phyloP scores from a whole-genome alignment of 768 basidiomycete species.

The Kwoniella pini region DNA sequence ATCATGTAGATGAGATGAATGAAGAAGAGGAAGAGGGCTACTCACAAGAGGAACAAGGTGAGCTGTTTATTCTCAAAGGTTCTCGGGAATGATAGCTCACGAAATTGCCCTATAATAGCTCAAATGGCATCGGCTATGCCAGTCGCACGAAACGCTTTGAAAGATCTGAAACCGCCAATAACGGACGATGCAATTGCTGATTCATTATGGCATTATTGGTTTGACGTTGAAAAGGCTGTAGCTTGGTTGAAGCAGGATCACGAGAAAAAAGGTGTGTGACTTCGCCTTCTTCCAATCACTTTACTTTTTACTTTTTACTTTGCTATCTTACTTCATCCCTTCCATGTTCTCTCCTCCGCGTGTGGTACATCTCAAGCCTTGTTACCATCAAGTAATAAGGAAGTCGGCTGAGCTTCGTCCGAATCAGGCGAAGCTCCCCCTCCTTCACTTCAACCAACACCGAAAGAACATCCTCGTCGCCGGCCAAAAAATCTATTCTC shows the following conservation, averaged over 20 bases:
- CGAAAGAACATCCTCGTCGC: conserved; percentile 55
- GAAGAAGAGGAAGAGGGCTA: conserved; percentile 67
- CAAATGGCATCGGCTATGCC: conserved; percentile 72
- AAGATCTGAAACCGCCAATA: conserved; percentile 65
- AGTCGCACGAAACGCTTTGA: conserved; percentile 68
- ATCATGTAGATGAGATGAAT: conserved; percentile 74
- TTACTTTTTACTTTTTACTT: conserved; percentile 53
- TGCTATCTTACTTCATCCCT: conserved; percentile 19
- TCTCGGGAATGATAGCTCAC: background rate
- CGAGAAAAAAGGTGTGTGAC: conserved; percentile 68
- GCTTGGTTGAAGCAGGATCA: conserved; percentile 68
- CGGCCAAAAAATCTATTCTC: conserved; percentile 27
- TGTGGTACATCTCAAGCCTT: conserved; percentile 15
- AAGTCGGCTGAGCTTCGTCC: conserved; percentile 62
- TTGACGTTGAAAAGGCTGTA: conserved; percentile 75
- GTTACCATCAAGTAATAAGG: background rate
- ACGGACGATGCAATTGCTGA: conserved; percentile 75
- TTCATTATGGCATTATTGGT: conserved; percentile 82
- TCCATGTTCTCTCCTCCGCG: conserved; percentile 5
- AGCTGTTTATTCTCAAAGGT: conserved; percentile 23
- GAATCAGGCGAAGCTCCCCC: conserved; percentile 60
- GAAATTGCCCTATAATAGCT: conserved; percentile 45
- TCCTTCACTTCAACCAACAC: conserved; percentile 56
- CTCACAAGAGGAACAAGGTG: conserved; percentile 81
- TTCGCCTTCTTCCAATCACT: conserved; percentile 19